Evolutionary conservation across 1,284 basidiomycete genomes (phyloP), one percentile per base, ranked within the genome.

Genomic region (Ceratobasidium sp.): DNA sequence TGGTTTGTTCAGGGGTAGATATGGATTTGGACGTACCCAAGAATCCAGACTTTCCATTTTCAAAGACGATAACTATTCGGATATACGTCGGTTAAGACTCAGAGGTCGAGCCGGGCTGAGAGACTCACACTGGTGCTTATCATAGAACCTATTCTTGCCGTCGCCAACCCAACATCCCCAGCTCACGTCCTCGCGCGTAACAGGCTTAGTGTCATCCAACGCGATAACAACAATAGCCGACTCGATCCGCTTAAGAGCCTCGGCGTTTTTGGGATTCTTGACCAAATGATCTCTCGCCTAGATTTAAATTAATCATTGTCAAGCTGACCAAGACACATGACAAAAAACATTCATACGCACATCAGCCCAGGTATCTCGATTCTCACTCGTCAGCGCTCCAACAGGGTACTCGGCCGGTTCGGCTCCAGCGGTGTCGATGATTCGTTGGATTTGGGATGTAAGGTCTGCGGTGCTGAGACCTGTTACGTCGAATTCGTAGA

Each of bases 11-110:
- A 33, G 33, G 33, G 33, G 33, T 33, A 33, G 33, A 33, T 33
- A 4, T 28, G n/a, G 53, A 39, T 7, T 40, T 9, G 55, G 58
- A 68, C 78, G 39, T 49, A 51, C 93, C 93, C 0, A 95, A 86
- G 88, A 98, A 99, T 0, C 96, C 97, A 40, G 95, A 96, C 79
- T 96, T 95, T 76, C 96, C 98, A 81, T 96, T 95, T 81, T 96
- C 94, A 83, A 94, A 98, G 51, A 98, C 94, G 82, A 98, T 91
- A 77, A 98, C 95, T 96, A 33, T 33, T 33, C 33, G 33, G 33
- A 61, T 77, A 77, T 46, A 18, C 13, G 42, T 42, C 46, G 81
- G 55, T 78, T 39, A 76, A 53, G 42, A 40, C 26, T 63, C 44
- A 75, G 33, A 61, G 67, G 44, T 6, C 42, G 28, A 51, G 23